Percentiles rank a stretch among this genome's conserved stretches.
Evolutionary conservation across 306 rosid species (phyloP).

Genomic region (Cucurbita pepo): DNA sequence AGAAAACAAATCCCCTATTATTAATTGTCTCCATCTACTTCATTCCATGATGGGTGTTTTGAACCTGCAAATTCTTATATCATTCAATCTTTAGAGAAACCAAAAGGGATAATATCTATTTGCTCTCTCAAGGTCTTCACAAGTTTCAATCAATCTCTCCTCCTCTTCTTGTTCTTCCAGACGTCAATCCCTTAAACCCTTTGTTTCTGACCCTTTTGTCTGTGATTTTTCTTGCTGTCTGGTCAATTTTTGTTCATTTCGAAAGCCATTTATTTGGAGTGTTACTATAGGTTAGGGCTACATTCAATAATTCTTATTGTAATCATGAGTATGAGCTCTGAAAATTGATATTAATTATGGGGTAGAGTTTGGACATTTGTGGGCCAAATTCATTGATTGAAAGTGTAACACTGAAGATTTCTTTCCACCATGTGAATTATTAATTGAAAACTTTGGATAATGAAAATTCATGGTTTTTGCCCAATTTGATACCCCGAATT

Average conservation of each 20-base stretch:
- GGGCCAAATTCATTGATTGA: not conserved
- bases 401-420: not conserved
- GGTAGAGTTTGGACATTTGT: not conserved
- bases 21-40: constrained; percentile 3
- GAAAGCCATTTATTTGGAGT: not conserved
- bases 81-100: not conserved
- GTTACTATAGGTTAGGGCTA: not conserved
- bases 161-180: no score
- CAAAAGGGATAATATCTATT: not conserved
- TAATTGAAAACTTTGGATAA: not conserved
- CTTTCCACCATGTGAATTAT: not conserved
- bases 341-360: not conserved
- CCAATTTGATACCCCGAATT: not conserved
- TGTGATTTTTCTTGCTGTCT: not conserved
- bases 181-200: not conserved
- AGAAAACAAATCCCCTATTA: not conserved
- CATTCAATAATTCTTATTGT: not conserved
- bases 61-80: not conserved
- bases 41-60: not conserved
- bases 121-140: not conserved
- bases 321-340: not conserved
- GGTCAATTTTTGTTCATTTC: not conserved
- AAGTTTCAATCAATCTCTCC: not conserved
- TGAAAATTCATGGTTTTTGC: not conserved
- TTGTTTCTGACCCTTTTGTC: not conserved